Base-by-base conservation (phyloP, 805 yeast genomes). In the Spathaspora girioi region DNA sequence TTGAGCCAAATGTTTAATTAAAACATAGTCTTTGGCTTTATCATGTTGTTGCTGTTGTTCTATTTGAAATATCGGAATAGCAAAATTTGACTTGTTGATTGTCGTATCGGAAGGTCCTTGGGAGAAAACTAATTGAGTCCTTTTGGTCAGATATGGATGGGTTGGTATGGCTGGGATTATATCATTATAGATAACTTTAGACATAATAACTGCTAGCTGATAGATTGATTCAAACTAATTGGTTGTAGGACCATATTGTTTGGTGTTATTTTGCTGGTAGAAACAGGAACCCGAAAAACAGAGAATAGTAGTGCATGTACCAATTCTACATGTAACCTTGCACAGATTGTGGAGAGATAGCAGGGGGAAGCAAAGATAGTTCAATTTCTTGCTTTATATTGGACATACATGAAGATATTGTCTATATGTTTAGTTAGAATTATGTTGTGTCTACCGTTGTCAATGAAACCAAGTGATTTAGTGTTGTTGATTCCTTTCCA, bases 1-100 rank as follows among this genome's bases (percentile, higher is more conserved):
- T 26, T 29, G 41, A 7, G 74, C 67, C 48, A 74, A 57, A 52
- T 70, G 67, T 44, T 65, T 63, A 12, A 69, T 43, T 38, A 74
- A 56, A 2, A 70, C 70, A 45, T 59, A 62, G 20, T 54, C 48
- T 9, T 41, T 31, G n/a, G 11, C 10, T 19, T 51, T 49, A 18
- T 57, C 56, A 32, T 32, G 15, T 32, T 35, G 40, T 35, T 35
- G 40, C 8, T 31, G 35, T 23, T 23, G 26, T 23, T 23, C 26
- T 1, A 47, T 9, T 38, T 27, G 27, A 47, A 65, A 65, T 3
- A 59, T 20, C 0, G 69, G 66, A 5, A 60, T 35, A 19, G 49
- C 52, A 14, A 55, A 45, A 18, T 46, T 50, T 17, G 50, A 4
- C 23, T 43, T 50, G 17, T 42, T 19, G 14, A 45, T 11, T 7